A percentile compares a stretch with the other conserved stretches of the same genome.
Conservation (phyloP, 129 eudicot genomes). For the Flaveria sonorensis region DNA sequence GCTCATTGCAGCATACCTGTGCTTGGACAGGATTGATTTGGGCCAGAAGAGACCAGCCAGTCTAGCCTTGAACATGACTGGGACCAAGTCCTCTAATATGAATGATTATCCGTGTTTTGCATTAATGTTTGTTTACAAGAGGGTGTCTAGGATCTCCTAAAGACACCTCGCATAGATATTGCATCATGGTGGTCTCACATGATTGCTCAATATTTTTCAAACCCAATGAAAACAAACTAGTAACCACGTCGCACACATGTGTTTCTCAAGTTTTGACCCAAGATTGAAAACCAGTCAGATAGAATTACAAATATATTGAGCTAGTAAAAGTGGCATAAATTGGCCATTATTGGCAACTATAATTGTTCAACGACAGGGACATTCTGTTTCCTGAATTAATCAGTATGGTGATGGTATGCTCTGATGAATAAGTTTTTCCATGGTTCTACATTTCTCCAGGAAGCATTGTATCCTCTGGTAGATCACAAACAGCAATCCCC, state of each 20-base stretch:
- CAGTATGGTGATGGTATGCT: slow-evolving; percentile 19
- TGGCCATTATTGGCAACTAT: slow-evolving; percentile 27
- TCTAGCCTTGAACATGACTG: background rate
- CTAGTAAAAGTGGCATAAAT: slow-evolving; percentile 18
- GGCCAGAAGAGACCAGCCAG: slow-evolving; percentile 1
- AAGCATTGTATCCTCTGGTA: slow-evolving; percentile 95
- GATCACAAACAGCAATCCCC: slow-evolving; percentile 95
- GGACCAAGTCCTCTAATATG: background rate
- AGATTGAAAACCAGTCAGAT: slow-evolving; percentile 12
- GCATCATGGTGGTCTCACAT: background rate
- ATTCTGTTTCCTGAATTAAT: slow-evolving; percentile 29
- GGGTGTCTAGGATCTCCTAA: background rate
- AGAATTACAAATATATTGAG: slow-evolving; percentile 27
- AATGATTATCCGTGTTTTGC: background rate
- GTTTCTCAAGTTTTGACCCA: slow-evolving; percentile 12
- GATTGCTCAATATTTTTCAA: background rate
- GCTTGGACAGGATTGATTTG: background rate
- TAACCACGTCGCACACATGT: slow-evolving; percentile 16
- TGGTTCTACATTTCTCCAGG: slow-evolving; percentile 87
- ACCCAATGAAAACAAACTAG: background rate
- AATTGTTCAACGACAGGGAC: slow-evolving; percentile 26
- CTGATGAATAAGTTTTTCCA: background rate
- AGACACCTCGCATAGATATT: background rate
- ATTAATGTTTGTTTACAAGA: background rate
- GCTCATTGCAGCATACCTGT: background rate